phyloP scores from a whole-genome alignment of 345 rosid genomes.

The Populus davidiana region DNA sequence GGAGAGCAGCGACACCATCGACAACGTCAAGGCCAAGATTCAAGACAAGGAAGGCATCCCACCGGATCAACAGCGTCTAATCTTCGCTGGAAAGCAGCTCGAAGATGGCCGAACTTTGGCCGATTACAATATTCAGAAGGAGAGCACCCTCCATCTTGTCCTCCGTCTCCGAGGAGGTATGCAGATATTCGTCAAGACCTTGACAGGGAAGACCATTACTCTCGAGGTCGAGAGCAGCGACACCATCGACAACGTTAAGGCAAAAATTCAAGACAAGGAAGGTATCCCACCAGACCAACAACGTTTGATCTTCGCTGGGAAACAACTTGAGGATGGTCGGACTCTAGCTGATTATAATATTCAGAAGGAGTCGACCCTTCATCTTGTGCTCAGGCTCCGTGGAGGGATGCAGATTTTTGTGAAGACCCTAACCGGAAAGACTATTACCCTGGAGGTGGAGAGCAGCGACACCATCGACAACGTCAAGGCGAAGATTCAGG shows the following conservation, averaged over 20 bases:
- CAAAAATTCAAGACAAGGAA: slow-evolving; percentile 25
- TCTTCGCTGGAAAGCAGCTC: slow-evolving; percentile 25
- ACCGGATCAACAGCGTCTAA: slow-evolving; percentile 23
- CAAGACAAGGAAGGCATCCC: slow-evolving; percentile 30
- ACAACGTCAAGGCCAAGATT: slow-evolving; percentile 23
- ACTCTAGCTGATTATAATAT: slow-evolving; percentile 25
- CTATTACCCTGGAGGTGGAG: slow-evolving; percentile 14
- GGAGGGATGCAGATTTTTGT: slow-evolving; percentile 24
- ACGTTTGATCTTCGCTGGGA: slow-evolving; percentile 22
- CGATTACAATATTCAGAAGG: slow-evolving; percentile 25
- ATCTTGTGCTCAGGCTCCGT: slow-evolving; percentile 26
- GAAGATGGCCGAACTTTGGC: slow-evolving; percentile 27
- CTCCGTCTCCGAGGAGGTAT: slow-evolving; percentile 21
- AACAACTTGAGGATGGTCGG: slow-evolving; percentile 25
- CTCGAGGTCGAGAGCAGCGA: slow-evolving; percentile 26
- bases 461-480: slow-evolving; percentile 11
- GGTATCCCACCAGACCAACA: slow-evolving; percentile 28
- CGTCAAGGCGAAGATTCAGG: neutral
- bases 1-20: slow-evolving; percentile 28
- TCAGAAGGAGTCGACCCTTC: slow-evolving; percentile 21
- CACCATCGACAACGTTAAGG: slow-evolving; percentile 24
- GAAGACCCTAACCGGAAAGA: slow-evolving; percentile 22
- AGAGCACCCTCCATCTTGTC: slow-evolving; percentile 22
- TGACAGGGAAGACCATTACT: slow-evolving; percentile 23
- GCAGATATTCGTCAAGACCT: slow-evolving; percentile 26